phyloP scores from a whole-genome alignment of 148 eudicot genomes.

The Chenopodium quinoa region DNA sequence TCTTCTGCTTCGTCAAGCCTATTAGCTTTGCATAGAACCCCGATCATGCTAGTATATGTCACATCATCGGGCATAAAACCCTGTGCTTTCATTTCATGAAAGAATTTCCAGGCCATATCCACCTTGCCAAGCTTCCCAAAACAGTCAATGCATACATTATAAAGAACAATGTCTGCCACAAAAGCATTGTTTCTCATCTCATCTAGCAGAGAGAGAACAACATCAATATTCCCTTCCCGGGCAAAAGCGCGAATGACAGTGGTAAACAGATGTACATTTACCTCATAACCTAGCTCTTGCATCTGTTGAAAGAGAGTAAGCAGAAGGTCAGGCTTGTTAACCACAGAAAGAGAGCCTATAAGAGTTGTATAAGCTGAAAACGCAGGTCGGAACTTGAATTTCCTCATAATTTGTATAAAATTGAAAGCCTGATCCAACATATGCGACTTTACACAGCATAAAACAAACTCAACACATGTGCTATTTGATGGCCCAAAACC shows the following conservation, averaged over 20 bases:
- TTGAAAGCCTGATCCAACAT: slow-evolving; percentile 56
- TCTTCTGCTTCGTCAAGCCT: slow-evolving; percentile 82
- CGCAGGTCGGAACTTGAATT: slow-evolving; percentile 85
- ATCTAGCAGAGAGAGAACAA: slow-evolving; percentile 80
- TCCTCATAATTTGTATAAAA: slow-evolving; percentile 70
- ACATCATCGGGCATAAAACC: slow-evolving; percentile 88
- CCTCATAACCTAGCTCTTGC: slow-evolving; percentile 94
- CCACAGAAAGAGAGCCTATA: slow-evolving; percentile 66
- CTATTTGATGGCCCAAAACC: slow-evolving; percentile 74
- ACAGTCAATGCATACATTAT: slow-evolving; percentile 88
- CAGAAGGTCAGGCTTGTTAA: slow-evolving; percentile 68
- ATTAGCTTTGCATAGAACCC: slow-evolving; percentile 75
- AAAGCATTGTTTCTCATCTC: slow-evolving; percentile 81
- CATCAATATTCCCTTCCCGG: slow-evolving; percentile 70
- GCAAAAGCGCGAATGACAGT: slow-evolving; percentile 82
- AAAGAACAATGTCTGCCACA: slow-evolving; percentile 78
- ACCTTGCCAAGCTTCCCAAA: slow-evolving; percentile 95
- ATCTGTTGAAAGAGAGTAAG: slow-evolving; percentile 76
- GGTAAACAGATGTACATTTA: slow-evolving; percentile 77
- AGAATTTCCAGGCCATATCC: slow-evolving; percentile 98
- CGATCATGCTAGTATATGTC: slow-evolving; percentile 89
- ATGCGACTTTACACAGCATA: slow-evolving; percentile 50
- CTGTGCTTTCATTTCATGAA: slow-evolving; percentile 74
- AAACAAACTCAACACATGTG: slow-evolving; percentile 66
- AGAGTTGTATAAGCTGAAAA: slow-evolving; percentile 90